Evolutionary conservation across 352 stramenopile genomes (phyloP), one percentile per base, ranked within the genome.

Genomic region (Ophiocytium majus): DNA sequence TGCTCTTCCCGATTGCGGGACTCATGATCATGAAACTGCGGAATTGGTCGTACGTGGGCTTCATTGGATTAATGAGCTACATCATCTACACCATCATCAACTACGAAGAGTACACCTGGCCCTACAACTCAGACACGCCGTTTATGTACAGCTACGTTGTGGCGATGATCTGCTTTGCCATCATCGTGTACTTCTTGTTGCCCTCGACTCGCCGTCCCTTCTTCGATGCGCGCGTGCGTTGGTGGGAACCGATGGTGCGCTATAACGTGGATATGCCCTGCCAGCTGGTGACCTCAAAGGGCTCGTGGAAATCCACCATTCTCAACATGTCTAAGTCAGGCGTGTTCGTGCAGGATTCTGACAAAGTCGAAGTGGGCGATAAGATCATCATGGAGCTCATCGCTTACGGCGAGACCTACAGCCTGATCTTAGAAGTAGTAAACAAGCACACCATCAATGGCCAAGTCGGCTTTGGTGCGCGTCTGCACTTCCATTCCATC

Each of bases 101-200:
- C 57, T 71, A 71, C 28, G 57, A 71, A 28, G 28, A 71, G 57
- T 71, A 71, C 28, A 71, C 57, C 57, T 71, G 57, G 57, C 57
- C 57, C 19, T 71, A 71, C 28, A 71, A 71, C 28, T 71, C 57
- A 71, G 57, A 71, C 23, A 28, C 23, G 57, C 57, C 57, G 57
- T 71, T 71, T 28, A 28, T 71, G 23, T 71, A 71, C 57, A 71
- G 28, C 57, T 23, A 71, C 19, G 28, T 71, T 71, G 57, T 71
- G 19, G 57, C 57, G 19, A 71, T 71, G 19, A 71, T 71, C 57
- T 23, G 19, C 57, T 23, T 71, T 23, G 57, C 57, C 57, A 28
- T 71, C 57, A 23, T 71, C 57, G 57, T 71, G 23, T 71, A 71
- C 57, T 71, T 71, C 28, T 28, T 71, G 23, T 71, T 28, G 23